Base-by-base conservation (phyloP, 1,284 basidiomycete genomes). In the Heterobasidion annosum region DNA sequence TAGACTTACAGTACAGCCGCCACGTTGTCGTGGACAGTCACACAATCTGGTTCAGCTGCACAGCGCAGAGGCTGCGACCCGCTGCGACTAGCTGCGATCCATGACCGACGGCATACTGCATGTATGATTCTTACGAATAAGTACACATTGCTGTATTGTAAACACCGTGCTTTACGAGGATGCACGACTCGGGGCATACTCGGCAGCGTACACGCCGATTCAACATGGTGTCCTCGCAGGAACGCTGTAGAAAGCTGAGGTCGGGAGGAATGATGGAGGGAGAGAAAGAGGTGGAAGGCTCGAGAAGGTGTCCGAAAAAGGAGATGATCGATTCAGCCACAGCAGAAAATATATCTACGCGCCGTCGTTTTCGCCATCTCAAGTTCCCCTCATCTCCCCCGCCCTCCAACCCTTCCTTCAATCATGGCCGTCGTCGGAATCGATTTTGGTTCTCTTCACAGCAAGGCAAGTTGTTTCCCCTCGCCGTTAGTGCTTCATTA, bases 351-450 rank as follows among this genome's bases (percentile, higher is more conserved):
- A 53, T 47, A 57, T 52, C 43, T 52, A 16, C 45, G 19, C 35
- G 34, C 25, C 52, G 8, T 8, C 54, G 32, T 18, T 45, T 10
- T 48, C 25, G 32, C 47, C 49, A 43, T 53, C 40, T 52, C 53
- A 54, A 51, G 61, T 57, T 53, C 55, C 53, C 55, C 56, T 57
- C 54, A 43, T 58, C 60, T 59, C 55, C 56, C 53, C 57, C 59
- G 57, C 56, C 55, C 55, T 53, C 48, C 56, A 45, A 52, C 51
- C 50, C 54, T 52, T 48, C 43, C 53, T 51, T 35, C 45, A 44
- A 63, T 63, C 79, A 79, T 90, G 87, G 81, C 87, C 68, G 93
- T 95, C 73, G 92, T 96, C 65, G 93, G 93, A 68, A 82, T 95
- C 64, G 93, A 96, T 77, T 82, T 95, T 68, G 93, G 93, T 67